Percentiles rank a stretch among this genome's conserved stretches.
phyloP scores from a whole-genome alignment of 2,329 filamentous ascomycete species.

The Aspergillus pseudotamarii region DNA sequence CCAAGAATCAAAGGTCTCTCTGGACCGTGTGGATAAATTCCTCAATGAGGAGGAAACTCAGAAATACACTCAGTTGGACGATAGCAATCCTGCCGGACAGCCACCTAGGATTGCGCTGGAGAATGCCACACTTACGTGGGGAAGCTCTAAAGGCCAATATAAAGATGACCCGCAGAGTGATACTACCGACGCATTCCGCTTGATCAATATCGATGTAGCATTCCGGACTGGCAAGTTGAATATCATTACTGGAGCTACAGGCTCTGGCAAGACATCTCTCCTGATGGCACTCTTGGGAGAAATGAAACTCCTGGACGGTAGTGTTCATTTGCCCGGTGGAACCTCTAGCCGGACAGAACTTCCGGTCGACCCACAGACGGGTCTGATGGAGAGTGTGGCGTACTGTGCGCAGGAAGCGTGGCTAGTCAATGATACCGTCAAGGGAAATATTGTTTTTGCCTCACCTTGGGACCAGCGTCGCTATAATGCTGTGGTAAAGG shows the following conservation, averaged over 20 bases:
- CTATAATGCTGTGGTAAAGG: slow-evolving; percentile 85
- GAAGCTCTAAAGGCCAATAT: slow-evolving; percentile 56
- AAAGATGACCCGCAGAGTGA: slow-evolving; percentile 64
- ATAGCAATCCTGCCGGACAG: slow-evolving; percentile 70
- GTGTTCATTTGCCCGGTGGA: slow-evolving; percentile 82
- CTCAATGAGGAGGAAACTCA: slow-evolving; percentile 91
- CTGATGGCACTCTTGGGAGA: slow-evolving; percentile 95
- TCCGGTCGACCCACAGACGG: slow-evolving; percentile 76
- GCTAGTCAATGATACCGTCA: slow-evolving; percentile 94
- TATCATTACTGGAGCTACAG: slow-evolving; percentile 88
- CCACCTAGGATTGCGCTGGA: slow-evolving; percentile 81
- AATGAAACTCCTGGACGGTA: slow-evolving; percentile 83
- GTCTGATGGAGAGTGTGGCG: slow-evolving; percentile 86
- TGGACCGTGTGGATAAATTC: slow-evolving; percentile 95
- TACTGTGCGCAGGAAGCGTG: slow-evolving; percentile 97
- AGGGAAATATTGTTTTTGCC: slow-evolving; percentile 93
- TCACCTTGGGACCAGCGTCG: slow-evolving; percentile 76
- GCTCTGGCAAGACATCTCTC: slow-evolving; percentile 92
- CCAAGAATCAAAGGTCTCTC: slow-evolving; percentile 93
- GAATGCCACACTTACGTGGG: slow-evolving; percentile 87
- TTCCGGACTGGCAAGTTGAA: slow-evolving; percentile 88
- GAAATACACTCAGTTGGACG: slow-evolving; percentile 83
- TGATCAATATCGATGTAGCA: slow-evolving; percentile 80
- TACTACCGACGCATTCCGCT: slow-evolving; percentile 73
- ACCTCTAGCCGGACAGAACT: slow-evolving; percentile 79